Evolutionary conservation across 1,139 yeast genomes (phyloP), one percentile per base, ranked within the genome.

Genomic region (Kodamaea sp.): DNA sequence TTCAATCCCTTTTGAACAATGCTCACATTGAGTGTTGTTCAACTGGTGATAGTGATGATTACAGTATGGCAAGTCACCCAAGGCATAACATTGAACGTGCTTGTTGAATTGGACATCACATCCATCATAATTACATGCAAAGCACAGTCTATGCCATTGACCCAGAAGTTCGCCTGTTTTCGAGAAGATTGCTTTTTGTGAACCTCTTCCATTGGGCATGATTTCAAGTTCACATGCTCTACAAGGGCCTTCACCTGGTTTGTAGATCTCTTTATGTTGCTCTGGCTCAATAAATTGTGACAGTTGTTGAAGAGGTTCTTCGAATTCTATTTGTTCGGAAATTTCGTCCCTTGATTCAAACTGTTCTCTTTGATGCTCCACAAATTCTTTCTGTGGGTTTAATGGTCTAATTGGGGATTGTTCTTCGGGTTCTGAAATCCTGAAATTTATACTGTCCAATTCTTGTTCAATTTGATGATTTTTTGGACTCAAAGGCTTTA

Each of bases 111-210:
- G 62, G 2, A 73, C 55, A 5, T 62, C 61, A 63, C 96, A 88
- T n/a, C 65, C 57, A 2, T 50, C 50, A 40, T 61, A 58, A 20
- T 72, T 62, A 64, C 98, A 92, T 15, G 69, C 65, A 66, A 92
- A 90, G 58, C 98, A 92, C 10, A 71, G 65, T 37, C 95, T 73
- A 58, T 92, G 98, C 97, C 97, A 90, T 60, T 89, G 94, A 0
- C 98, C 98, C 1, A 90, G 76, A 31, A 92, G 66, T 51, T 84
- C 90, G 20, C 84, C 84, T 37, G 87, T 88, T 47, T 78, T 81
- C 8, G 96, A 87, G 58, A 80, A 84, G n/a, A 92, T 63, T 0
- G 75, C 57, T 46, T 62, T 65, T 30, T 60, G 52, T 3, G 56
- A 34, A 0, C 75, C 75, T 34, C 78, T 44, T 73, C 76, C 65